These are phyloP conservation scores for Fusarium guadeloupense DNA, from an alignment of 2,329 filamentous ascomycete species.

Conservation along the genomic window DNA sequence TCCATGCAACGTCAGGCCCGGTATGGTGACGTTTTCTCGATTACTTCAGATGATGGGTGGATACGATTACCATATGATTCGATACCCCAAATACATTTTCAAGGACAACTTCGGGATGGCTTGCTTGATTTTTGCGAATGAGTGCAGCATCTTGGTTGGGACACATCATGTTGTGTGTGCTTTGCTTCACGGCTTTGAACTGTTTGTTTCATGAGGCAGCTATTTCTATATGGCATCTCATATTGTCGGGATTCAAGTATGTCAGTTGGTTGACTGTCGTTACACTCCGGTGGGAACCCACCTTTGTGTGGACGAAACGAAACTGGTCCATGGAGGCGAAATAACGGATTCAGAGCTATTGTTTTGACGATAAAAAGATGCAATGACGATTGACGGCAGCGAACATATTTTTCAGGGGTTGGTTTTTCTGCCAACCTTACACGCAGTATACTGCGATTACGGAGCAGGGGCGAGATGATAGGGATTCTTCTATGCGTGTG, in stretches of 20 bases:
- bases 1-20: conserved; percentile 6
- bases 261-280: not conserved
- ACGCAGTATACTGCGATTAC: not conserved
- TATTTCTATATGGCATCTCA: conserved; percentile 1
- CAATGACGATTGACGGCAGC: conserved; percentile 20
- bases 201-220: not conserved
- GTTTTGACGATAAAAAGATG: conserved; percentile 31
- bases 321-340: not conserved
- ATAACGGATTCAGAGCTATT: conserved; percentile 3
- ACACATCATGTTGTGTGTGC: conserved; percentile 5
- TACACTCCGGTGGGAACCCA: not conserved
- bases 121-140: conserved; percentile 25
- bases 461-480: not conserved
- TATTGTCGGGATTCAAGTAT: too few relatives aligned
- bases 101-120: conserved; percentile 19
- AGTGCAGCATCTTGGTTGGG: conserved; percentile 6
- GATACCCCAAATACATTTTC: conserved; percentile 35
- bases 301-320: not conserved
- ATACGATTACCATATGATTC: conserved; percentile 19
- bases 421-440: not conserved
- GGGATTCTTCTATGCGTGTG: not conserved
- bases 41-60: conserved; percentile 20
- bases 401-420: conserved; percentile 1
- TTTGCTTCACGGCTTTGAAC: not conserved
- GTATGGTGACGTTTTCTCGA: conserved; percentile 12